Conservation (phyloP, 2,329 filamentous ascomycete species). For the Cryphonectria nitschkei region DNA sequence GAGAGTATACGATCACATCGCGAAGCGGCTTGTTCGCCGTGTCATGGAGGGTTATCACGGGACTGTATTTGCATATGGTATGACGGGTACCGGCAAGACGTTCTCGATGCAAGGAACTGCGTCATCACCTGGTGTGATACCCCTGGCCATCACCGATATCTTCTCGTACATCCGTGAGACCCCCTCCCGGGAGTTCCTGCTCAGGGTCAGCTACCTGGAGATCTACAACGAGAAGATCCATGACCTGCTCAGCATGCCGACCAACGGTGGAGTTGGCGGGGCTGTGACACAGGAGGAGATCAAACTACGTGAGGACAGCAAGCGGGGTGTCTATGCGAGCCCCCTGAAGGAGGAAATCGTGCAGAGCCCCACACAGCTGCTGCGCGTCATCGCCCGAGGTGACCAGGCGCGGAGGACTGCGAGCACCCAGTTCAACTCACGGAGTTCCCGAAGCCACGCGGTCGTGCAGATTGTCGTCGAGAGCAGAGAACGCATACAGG, state of each 20-base stretch:
- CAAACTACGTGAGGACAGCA: constrained; percentile 94
- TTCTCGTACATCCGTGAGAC: constrained; percentile 99
- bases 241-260: constrained; percentile 81
- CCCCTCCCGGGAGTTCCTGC: constrained; percentile 87
- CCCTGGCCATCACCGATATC: constrained; percentile 95
- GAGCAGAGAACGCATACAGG: constrained; percentile 82
- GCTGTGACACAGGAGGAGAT: constrained; percentile 80
- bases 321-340: constrained; percentile 93
- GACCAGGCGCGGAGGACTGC: constrained; percentile 88
- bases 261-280: constrained; percentile 57
- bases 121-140: constrained; percentile 93
- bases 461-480: constrained; percentile 99
- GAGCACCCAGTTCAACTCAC: constrained; percentile 95
- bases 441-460: constrained; percentile 96
- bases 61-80: constrained; percentile 97
- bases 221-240: constrained; percentile 99
- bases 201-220: constrained; percentile 96
- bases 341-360: constrained; percentile 98
- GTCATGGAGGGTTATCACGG: constrained; percentile 99
- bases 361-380: constrained; percentile 91
- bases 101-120: constrained; percentile 99
- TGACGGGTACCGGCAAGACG: constrained; percentile 98
- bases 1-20: constrained; percentile 90
- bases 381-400: constrained; percentile 92
- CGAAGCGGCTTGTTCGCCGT: constrained; percentile 89